phyloP scores from a whole-genome alignment of 345 rosid species.

The Hibiscus syriacus region DNA sequence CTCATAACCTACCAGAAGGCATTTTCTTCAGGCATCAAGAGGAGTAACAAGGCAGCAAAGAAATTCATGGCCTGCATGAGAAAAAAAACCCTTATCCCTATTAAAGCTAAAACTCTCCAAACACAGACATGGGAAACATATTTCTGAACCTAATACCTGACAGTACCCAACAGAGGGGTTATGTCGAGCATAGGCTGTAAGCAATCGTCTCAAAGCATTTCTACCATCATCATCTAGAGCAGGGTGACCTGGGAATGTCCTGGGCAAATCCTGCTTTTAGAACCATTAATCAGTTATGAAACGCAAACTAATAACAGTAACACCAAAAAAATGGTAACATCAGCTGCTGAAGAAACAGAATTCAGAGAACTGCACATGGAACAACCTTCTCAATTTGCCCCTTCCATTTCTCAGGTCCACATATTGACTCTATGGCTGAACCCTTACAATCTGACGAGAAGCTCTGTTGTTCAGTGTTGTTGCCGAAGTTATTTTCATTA shows the following conservation, averaged over 20 bases:
- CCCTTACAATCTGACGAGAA: constrained; percentile 33
- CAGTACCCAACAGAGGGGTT: constrained; percentile 99
- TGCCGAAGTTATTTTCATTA: constrained; percentile 38
- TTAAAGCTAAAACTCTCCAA: neutral
- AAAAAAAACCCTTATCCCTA: neutral
- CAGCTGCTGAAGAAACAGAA: constrained; percentile 15
- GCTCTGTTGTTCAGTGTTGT: constrained; percentile 28
- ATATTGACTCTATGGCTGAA: constrained; percentile 33
- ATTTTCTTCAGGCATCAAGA: constrained; percentile 99
- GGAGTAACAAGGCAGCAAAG: constrained; percentile 94
- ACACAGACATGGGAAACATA: neutral
- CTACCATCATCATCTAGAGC: constrained; percentile 93
- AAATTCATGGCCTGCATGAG: constrained; percentile 93
- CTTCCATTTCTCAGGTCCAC: constrained; percentile 87
- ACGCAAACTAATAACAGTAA: constrained; percentile 1
- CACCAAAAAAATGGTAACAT: constrained; percentile 5
- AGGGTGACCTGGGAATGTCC: constrained; percentile 99
- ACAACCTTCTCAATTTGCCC: constrained; percentile 99
- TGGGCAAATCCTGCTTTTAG: constrained; percentile 83
- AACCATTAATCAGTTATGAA: constrained; percentile 14
- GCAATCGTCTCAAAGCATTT: constrained; percentile 96
- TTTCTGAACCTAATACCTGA: constrained; percentile 50
- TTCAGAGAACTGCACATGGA: constrained; percentile 13
- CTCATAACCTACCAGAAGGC: constrained; percentile 82
- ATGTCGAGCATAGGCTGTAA: constrained; percentile 98